Evolutionary conservation across 2,329 filamentous ascomycete species (phyloP), one percentile per base, ranked within the genome.

Genomic region (Talaromyces sp.): DNA sequence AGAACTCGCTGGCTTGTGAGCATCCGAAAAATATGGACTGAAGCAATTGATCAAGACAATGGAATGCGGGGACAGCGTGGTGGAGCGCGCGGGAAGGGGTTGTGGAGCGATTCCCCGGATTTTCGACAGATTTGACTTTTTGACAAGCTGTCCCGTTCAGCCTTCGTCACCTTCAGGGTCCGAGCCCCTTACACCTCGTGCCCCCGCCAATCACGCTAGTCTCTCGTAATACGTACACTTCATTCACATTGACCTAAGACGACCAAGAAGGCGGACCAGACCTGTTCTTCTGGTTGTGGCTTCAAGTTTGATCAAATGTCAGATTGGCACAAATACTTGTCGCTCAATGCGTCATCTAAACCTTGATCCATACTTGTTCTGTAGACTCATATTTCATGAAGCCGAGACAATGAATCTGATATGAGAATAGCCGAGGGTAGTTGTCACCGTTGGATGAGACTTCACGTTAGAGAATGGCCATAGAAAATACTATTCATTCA

Each of bases 91-190:
- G 54, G 54, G 54, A 57, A 40, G 54, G 16, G 9, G 3, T 12
- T 40, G 54, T 57, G 54, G 54, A 57, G 54, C 54, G 54, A 42
- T 57, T 42, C 54, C 54, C 54, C 54, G 35, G 54, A 57, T 57
- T 57, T 57, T 42, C 37, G 54, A 57, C 11, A n/a, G 35, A 12
- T 57, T 57, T 57, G 54, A 54, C 31, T 54, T 52, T 54, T 54
- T 12, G 50, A 21, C 31, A 54, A 54, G 28, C n/a, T 52, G 48
- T 33, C 35, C 21, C 11, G 23, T 28, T n/a, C 8, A 9, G 21
- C 14, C 48, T 52, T 28, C 8, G 8, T 54, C 11, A n/a, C 2
- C 21, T 23, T 44, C 42, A 46, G 42, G 42, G 21, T 25, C 42
- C 42, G n/a, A n/a, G 42, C 21, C 21, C 42, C 21, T 25, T 25